Evolutionary conservation across 2,329 filamentous ascomycete genomes (phyloP).

Genomic region (Fusarium sp.): DNA sequence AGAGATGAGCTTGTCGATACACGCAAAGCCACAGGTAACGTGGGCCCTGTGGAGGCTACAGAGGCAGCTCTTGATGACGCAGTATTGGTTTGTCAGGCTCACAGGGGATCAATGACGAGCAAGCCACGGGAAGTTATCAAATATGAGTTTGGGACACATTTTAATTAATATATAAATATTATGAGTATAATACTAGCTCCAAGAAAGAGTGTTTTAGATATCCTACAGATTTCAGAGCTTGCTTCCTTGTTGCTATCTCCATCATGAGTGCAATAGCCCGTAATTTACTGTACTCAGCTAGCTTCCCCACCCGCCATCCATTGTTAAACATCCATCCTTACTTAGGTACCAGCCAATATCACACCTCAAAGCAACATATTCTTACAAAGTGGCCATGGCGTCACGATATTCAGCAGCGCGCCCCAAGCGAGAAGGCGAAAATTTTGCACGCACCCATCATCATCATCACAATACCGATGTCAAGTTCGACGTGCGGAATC

Average conservation of each 20-base stretch:
- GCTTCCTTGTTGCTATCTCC: background rate
- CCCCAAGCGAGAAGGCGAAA: conserved; percentile 86
- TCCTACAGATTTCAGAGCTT: background rate
- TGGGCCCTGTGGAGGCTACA: conserved; percentile 42
- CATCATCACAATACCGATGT: conserved; percentile 68
- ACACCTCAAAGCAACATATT: no score
- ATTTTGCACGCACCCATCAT: conserved; percentile 81
- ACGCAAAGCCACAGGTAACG: conserved; percentile 30
- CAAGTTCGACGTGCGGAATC: conserved; percentile 94
- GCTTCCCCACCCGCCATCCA: no score
- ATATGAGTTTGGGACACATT: background rate
- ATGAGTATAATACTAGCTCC: background rate
- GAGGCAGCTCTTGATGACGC: conserved; percentile 55
- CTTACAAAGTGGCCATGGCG: conserved; percentile 58
- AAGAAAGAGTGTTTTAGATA: background rate
- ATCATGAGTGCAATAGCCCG: no score
- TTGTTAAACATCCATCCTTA: no score
- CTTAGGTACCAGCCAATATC: no score
- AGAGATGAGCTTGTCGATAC: conserved; percentile 27
- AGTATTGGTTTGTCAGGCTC: conserved; percentile 45
- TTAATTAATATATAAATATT: background rate
- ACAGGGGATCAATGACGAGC: background rate
- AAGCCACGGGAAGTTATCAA: background rate
- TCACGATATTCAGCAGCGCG: conserved; percentile 75
- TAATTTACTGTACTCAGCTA: no score